Percentiles rank a stretch among this genome's conserved stretches.
Evolutionary conservation across 495 filamentous ascomycete species (phyloP).

Genomic region (Podospora bellae-mahoneyi): DNA sequence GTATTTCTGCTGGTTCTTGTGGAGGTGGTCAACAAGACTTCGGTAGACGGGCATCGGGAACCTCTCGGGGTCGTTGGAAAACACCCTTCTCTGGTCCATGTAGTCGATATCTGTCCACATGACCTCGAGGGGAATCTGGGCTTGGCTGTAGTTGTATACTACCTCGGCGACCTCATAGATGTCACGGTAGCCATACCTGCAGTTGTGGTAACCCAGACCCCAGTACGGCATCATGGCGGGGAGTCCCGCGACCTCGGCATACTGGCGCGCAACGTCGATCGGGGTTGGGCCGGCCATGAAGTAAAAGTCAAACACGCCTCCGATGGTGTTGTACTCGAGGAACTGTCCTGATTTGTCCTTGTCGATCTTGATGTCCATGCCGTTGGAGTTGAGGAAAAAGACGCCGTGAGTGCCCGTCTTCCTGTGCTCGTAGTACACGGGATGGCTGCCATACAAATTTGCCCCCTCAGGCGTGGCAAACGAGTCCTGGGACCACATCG

Average conservation of each 20-base stretch:
- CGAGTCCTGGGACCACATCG: conserved; percentile 75
- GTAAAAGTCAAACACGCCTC: conserved; percentile 81
- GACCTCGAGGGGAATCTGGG: conserved; percentile 76
- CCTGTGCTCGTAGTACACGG: conserved; percentile 80
- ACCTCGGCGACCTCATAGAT: conserved; percentile 75
- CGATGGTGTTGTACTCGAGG: conserved; percentile 79
- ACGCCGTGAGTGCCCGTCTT: conserved; percentile 71
- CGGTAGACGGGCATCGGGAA: conserved; percentile 67
- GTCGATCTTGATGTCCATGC: conserved; percentile 84
- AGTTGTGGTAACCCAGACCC: conserved; percentile 81
- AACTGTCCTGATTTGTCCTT: conserved; percentile 63
- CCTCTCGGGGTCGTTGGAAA: conserved; percentile 69
- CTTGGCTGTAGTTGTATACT: conserved; percentile 72
- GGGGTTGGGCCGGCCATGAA: conserved; percentile 74
- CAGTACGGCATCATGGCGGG: conserved; percentile 83
- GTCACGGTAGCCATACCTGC: conserved; percentile 77
- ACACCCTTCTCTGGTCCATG: conserved; percentile 65
- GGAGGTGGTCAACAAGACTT: conserved; percentile 67
- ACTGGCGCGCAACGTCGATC: conserved; percentile 68
- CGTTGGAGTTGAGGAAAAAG: conserved; percentile 77
- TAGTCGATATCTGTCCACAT: conserved; percentile 92
- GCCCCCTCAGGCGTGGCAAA: conserved; percentile 49
- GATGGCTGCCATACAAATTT: conserved; percentile 84
- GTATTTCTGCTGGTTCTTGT: conserved; percentile 72
- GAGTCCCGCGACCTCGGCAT: conserved; percentile 64